Evolutionary conservation across 73 alveolate genomes (phyloP).

Genomic region (Durusdinium trenchii): DNA sequence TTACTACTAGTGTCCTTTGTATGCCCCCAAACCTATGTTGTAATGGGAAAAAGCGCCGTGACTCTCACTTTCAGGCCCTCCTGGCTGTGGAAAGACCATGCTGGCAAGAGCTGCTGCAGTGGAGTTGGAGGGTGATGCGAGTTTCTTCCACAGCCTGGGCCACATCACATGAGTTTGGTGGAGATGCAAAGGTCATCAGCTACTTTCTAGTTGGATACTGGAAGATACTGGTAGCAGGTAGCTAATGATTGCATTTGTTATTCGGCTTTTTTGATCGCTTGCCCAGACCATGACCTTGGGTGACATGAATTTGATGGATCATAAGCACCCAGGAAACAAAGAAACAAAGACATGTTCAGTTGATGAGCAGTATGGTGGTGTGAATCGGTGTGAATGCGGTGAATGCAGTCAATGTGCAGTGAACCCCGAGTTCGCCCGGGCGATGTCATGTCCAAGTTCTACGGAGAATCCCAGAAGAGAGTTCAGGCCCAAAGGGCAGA

Average conservation of each 20-base stretch:
- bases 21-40: neutral
- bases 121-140: constrained; percentile 9
- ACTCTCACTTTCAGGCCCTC: constrained; percentile 4
- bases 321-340: too few species aligned
- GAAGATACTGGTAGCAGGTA: too few species aligned
- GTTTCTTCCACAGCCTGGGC: constrained; percentile 18
- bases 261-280: too few species aligned
- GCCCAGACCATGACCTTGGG: too few species aligned
- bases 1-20: too few species aligned
- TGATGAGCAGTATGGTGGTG: neutral
- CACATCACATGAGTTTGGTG: too few species aligned
- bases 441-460: constrained; percentile 92
- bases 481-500: too few species aligned
- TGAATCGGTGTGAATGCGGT: neutral
- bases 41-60: neutral
- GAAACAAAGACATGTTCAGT: neutral
- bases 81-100: constrained; percentile 79
- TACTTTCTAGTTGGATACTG: too few species aligned
- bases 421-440: constrained; percentile 62
- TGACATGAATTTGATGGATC: too few species aligned
- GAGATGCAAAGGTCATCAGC: too few species aligned
- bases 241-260: too few species aligned
- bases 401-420: neutral
- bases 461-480: constrained; percentile 79
- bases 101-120: constrained; percentile 50